Evolutionary conservation across 2,329 filamentous ascomycete species (phyloP).

Genomic region (Zymoseptoria passerinii): DNA sequence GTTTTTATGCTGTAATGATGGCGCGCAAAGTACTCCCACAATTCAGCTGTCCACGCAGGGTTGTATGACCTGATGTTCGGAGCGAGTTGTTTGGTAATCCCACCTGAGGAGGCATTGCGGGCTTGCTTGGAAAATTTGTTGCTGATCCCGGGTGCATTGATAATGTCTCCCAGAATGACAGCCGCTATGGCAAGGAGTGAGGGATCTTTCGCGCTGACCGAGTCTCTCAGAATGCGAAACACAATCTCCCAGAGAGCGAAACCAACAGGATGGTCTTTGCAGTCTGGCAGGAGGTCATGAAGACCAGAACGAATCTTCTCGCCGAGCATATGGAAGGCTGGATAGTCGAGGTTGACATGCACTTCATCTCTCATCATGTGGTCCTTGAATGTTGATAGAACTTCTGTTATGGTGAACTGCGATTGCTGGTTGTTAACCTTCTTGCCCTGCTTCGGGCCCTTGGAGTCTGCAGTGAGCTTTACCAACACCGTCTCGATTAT

Average conservation of each 20-base stretch:
- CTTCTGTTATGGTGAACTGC: conserved; percentile 2
- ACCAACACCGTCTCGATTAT: conserved; percentile 1
- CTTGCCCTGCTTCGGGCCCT: conserved; percentile 1
- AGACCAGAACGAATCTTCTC: background rate
- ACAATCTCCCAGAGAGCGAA: background rate
- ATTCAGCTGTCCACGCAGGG: background rate
- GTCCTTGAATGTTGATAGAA: conserved; percentile 8
- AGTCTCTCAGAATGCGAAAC: background rate
- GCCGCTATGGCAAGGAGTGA: background rate
- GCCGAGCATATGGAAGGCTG: conserved; percentile 3
- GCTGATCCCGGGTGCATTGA: background rate
- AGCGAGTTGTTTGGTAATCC: background rate
- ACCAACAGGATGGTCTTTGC: background rate
- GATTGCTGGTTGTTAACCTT: background rate
- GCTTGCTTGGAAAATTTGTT: background rate
- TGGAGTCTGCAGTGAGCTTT: background rate
- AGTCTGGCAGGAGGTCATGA: background rate
- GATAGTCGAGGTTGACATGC: conserved; percentile 12
- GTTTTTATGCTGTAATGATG: background rate
- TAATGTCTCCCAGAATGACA: background rate
- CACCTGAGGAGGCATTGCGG: background rate
- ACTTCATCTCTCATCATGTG: conserved; percentile 6
- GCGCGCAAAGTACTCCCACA: background rate
- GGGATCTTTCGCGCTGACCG: background rate
- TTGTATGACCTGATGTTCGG: background rate